Conservation (phyloP, 495 filamentous ascomycete species). For the Penicillium lagena region DNA sequence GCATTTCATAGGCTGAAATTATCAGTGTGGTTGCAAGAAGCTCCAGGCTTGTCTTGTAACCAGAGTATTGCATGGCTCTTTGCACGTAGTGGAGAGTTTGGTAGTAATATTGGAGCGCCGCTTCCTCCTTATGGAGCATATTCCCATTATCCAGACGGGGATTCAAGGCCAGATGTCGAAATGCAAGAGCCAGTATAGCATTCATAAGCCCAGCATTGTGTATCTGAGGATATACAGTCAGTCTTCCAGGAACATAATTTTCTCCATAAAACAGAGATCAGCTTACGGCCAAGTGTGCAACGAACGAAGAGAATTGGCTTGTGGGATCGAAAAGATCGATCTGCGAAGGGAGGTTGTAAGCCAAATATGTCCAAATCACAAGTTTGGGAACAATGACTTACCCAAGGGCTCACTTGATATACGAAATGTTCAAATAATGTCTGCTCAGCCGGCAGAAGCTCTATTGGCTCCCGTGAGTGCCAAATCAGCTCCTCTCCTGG, state of each 20-base stretch:
- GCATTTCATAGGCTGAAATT: constrained; percentile 24
- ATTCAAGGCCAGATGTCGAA: constrained; percentile 12
- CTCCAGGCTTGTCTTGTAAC: constrained; percentile 16
- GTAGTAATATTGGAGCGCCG: constrained; percentile 21
- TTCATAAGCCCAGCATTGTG: constrained; percentile 15
- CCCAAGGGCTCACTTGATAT: constrained; percentile 12
- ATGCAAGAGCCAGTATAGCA: constrained; percentile 13
- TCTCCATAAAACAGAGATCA: background rate
- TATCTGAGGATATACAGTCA: background rate
- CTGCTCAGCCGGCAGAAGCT: constrained; percentile 3
- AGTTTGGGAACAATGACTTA: background rate
- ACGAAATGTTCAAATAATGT: constrained; percentile 12
- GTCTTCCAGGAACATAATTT: background rate
- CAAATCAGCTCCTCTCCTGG: constrained; percentile 7
- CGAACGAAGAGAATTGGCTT: constrained; percentile 7
- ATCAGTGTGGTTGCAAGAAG: constrained; percentile 18
- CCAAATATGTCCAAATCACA: background rate
- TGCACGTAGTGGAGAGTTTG: constrained; percentile 22
- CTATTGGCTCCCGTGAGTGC: constrained; percentile 13
- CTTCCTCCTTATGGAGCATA: background rate
- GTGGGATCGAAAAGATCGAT: constrained; percentile 11
- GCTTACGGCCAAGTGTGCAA: constrained; percentile 7
- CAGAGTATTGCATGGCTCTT: constrained; percentile 17
- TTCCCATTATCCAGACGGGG: constrained; percentile 1
- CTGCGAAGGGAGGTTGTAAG: background rate